Evolutionary conservation across 2,329 filamentous ascomycete species (phyloP).

Genomic region (Chaetoscypha palmicola): DNA sequence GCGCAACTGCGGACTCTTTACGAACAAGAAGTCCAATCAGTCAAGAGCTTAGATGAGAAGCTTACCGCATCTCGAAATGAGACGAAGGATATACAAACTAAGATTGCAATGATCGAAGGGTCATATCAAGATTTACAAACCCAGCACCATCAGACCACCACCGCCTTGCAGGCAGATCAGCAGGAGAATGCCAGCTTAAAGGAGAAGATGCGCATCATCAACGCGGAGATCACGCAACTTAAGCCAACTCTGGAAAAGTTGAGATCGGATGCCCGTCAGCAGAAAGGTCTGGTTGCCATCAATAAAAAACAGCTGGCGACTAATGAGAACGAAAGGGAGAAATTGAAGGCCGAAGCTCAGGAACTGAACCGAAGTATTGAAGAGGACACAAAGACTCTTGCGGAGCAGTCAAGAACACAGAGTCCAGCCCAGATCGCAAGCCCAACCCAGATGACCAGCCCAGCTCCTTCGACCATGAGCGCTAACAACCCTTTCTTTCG

Average conservation of each 20-base stretch:
- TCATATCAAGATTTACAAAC: constrained; percentile 72
- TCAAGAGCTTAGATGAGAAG: constrained; percentile 78
- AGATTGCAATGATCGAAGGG: constrained; percentile 76
- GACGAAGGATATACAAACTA: constrained; percentile 75
- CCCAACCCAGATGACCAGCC: constrained; percentile 56
- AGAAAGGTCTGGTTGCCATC: constrained; percentile 93
- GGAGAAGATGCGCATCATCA: constrained; percentile 78
- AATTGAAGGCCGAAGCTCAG: constrained; percentile 72
- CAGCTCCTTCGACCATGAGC: constrained; percentile 59
- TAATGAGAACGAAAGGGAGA: constrained; percentile 81
- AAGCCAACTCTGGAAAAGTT: constrained; percentile 92
- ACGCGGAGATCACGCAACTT: constrained; percentile 73
- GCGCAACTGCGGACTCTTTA: constrained; percentile 82
- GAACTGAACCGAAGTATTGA: constrained; percentile 57
- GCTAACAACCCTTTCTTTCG: constrained; percentile 96
- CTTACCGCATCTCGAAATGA: constrained; percentile 69
- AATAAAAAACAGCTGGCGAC: constrained; percentile 97
- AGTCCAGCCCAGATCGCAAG: constrained; percentile 34
- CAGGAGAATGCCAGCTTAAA: constrained; percentile 81
- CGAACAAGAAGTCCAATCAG: constrained; percentile 85
- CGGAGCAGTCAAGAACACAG: constrained; percentile 37
- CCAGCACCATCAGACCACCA: constrained; percentile 70
- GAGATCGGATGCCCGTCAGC: constrained; percentile 83
- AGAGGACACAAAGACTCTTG: constrained; percentile 47
- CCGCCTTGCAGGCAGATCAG: constrained; percentile 76